These are phyloP conservation scores for Hymenoscyphus fraxineus DNA, from an alignment of 2,329 filamentous ascomycete genomes.

Conservation along the genomic window DNA sequence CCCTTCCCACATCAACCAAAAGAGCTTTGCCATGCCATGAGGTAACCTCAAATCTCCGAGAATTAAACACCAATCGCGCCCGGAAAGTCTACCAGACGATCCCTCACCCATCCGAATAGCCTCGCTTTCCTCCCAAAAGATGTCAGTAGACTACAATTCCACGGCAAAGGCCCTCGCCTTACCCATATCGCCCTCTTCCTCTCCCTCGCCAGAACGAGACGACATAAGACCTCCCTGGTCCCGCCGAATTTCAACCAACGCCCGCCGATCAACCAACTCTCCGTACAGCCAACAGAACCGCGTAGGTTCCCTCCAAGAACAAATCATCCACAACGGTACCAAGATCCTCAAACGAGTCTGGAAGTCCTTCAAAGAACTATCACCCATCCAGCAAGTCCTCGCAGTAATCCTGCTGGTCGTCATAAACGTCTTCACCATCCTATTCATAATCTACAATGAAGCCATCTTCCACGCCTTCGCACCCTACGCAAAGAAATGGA, in stretches of 20 bases:
- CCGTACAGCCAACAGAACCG: slow-evolving; percentile 21
- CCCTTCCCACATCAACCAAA: background rate
- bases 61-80: no score
- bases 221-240: slow-evolving; percentile 49
- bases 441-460: slow-evolving; percentile 76
- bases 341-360: slow-evolving; percentile 47
- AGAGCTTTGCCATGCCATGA: background rate
- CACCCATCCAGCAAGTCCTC: slow-evolving; percentile 58
- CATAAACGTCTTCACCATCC: slow-evolving; percentile 51
- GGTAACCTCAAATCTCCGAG: slow-evolving; percentile 9
- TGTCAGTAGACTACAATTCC: slow-evolving; percentile 51
- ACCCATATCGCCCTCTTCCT: slow-evolving; percentile 42
- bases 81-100: slow-evolving; percentile 2
- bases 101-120: slow-evolving; percentile 16
- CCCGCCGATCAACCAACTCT: slow-evolving; percentile 26
- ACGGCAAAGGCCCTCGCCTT: slow-evolving; percentile 48
- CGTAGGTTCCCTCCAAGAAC: slow-evolving; percentile 34
- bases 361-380: slow-evolving; percentile 52
- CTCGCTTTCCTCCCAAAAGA: slow-evolving; percentile 30
- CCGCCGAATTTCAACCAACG: slow-evolving; percentile 40
- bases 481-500: slow-evolving; percentile 73
- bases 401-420: slow-evolving; percentile 49
- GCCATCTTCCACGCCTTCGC: slow-evolving; percentile 72
- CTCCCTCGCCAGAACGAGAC: slow-evolving; percentile 41
- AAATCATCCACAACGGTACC: slow-evolving; percentile 48